Conservation (phyloP, 768 basidiomycete genomes). For the Pholiota conissans region DNA sequence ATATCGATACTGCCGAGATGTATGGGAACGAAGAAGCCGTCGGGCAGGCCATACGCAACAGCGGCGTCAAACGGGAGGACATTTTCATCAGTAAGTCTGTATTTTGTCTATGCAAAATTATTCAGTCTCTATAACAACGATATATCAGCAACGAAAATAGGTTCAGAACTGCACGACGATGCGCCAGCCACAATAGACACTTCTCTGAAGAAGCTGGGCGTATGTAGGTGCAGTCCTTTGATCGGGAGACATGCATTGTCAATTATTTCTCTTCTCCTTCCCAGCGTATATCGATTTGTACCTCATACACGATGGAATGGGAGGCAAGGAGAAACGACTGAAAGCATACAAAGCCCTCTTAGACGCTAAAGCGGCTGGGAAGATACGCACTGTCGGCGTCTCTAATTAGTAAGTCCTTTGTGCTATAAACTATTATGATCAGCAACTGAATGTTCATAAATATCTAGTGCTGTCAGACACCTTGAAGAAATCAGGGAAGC, state of each 20-base stretch:
- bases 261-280: neutral
- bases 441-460: neutral
- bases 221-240: neutral
- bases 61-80: slow-evolving; percentile 10
- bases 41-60: slow-evolving; percentile 10
- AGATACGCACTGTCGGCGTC: slow-evolving; percentile 69
- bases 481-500: slow-evolving; percentile 69
- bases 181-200: neutral
- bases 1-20: slow-evolving; percentile 14
- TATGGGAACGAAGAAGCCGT: slow-evolving; percentile 16
- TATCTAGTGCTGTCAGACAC: slow-evolving; percentile 59
- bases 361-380: slow-evolving; percentile 59
- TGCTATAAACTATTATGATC: too few species aligned
- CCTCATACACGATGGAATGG: slow-evolving; percentile 70
- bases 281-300: slow-evolving; percentile 58
- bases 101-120: neutral
- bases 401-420: slow-evolving; percentile 66
- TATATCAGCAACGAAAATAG: neutral
- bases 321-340: slow-evolving; percentile 62
- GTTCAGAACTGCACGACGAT: neutral
- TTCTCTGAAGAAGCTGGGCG: neutral
- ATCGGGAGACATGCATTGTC: neutral
- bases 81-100: slow-evolving; percentile 12
- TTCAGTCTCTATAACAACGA: neutral
- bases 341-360: slow-evolving; percentile 68